Evolutionary conservation across 495 filamentous ascomycete species (phyloP).

Genomic region (Parathielavia hyrcaniae): DNA sequence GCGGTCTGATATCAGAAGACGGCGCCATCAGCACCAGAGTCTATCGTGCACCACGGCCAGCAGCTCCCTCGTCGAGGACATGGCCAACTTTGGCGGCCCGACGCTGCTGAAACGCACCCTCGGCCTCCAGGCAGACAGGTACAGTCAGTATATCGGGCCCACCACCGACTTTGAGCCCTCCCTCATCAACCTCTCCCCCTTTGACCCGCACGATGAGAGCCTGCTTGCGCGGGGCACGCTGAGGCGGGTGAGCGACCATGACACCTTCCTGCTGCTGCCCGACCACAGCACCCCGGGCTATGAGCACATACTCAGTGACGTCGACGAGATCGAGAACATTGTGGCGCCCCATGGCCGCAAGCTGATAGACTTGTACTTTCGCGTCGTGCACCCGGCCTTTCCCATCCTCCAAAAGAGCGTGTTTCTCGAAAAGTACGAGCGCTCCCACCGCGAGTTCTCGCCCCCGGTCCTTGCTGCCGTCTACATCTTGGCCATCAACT

Average conservation of each 20-base stretch:
- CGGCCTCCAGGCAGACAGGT: conserved; percentile 56
- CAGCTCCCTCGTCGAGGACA: conserved; percentile 52
- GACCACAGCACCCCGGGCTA: conserved; percentile 57
- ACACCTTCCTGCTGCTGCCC: conserved; percentile 76
- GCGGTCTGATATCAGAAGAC: conserved; percentile 48
- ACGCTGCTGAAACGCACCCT: conserved; percentile 58
- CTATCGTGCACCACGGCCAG: conserved; percentile 49
- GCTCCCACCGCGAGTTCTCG: conserved; percentile 68
- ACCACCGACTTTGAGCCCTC: conserved; percentile 69
- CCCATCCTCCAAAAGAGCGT: conserved; percentile 83
- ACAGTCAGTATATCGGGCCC: conserved; percentile 59
- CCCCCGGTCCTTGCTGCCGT: conserved; percentile 81
- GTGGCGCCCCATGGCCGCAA: conserved; percentile 75
- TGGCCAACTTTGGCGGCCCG: conserved; percentile 56
- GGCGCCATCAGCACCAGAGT: conserved; percentile 48
- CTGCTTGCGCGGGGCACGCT: conserved; percentile 60
- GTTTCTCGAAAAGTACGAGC: conserved; percentile 77
- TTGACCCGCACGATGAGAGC: conserved; percentile 67
- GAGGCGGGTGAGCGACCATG: conserved; percentile 71
- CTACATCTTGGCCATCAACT: conserved; percentile 86
- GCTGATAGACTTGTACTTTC: conserved; percentile 81
- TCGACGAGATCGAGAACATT: conserved; percentile 74
- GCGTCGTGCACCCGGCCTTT: conserved; percentile 80
- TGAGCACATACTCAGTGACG: conserved; percentile 55
- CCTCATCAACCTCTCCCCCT: conserved; percentile 63